These are phyloP conservation scores for Trichoderma gracile DNA, from an alignment of 2,329 filamentous ascomycete species.

Conservation along the genomic window DNA sequence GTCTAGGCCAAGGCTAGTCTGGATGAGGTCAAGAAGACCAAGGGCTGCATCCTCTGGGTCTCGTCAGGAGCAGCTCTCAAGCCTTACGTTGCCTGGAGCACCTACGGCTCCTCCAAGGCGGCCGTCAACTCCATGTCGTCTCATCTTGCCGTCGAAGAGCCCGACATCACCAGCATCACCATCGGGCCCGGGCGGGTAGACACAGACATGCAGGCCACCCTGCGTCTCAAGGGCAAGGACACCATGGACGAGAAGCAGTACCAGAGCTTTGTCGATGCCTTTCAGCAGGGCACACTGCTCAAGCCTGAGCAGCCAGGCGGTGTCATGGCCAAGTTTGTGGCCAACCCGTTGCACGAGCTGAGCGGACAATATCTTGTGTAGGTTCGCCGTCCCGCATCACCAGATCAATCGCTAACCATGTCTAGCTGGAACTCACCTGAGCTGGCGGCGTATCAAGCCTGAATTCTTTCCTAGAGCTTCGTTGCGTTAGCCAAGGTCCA, in stretches of 20 bases:
- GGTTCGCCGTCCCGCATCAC: conserved; percentile 29
- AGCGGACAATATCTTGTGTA: conserved; percentile 76
- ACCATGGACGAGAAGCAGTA: conserved; percentile 60
- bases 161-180: conserved; percentile 69
- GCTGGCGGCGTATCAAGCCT: conserved; percentile 55
- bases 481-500: conserved; percentile 29
- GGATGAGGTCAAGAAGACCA: conserved; percentile 63
- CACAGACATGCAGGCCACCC: conserved; percentile 84
- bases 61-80: conserved; percentile 74
- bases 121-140: conserved; percentile 76
- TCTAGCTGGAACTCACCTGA: conserved; percentile 46
- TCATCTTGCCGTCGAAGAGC: conserved; percentile 76
- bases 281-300: conserved; percentile 70
- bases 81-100: conserved; percentile 71
- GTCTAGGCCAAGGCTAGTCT: conserved; percentile 69
- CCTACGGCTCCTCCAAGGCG: conserved; percentile 82
- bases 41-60: conserved; percentile 73
- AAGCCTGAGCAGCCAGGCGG: conserved; percentile 80
- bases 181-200: conserved; percentile 81
- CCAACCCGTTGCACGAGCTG: conserved; percentile 64
- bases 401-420: conserved; percentile 7
- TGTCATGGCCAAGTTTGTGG: conserved; percentile 78
- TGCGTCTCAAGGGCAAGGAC: conserved; percentile 62
- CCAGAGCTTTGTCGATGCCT: conserved; percentile 66
- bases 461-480: conserved; percentile 23